Percentiles rank a stretch among this genome's conserved stretches.
Conservation (phyloP, 108 stramenopile genomes). For the Cyclostephanos invisitatus region DNA sequence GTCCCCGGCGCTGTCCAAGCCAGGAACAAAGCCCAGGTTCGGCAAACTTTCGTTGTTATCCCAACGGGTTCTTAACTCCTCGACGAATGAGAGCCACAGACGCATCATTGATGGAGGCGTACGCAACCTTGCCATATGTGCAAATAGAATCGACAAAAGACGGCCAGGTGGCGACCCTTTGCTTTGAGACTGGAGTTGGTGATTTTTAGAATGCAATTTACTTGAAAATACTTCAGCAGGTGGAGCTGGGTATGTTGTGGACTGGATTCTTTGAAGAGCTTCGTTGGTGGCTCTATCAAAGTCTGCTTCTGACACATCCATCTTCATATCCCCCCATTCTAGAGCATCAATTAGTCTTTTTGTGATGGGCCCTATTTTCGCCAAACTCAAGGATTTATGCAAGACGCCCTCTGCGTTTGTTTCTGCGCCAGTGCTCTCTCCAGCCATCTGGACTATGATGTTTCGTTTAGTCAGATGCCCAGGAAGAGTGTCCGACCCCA, state of each 20-base stretch:
- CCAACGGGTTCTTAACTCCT: constrained; percentile 76
- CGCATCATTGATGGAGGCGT: constrained; percentile 75
- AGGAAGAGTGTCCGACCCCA: constrained; percentile 66
- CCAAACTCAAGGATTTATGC: constrained; percentile 36
- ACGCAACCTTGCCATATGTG: constrained; percentile 72
- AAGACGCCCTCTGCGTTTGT: constrained; percentile 27
- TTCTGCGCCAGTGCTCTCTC: constrained; percentile 30
- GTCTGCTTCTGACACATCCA: constrained; percentile 20
- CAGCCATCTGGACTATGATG: constrained; percentile 43
- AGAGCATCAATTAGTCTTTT: constrained; percentile 69
- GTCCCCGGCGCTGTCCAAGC: constrained; percentile 52
- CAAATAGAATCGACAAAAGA: constrained; percentile 82
- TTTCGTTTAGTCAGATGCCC: constrained; percentile 65
- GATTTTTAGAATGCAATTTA: background rate
- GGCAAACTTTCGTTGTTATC: constrained; percentile 75
- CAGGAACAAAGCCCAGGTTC: constrained; percentile 68
- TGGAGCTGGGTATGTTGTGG: constrained; percentile 55
- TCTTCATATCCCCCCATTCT: constrained; percentile 69
- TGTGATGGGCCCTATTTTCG: constrained; percentile 60
- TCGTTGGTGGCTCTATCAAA: constrained; percentile 32
- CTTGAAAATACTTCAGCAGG: constrained; percentile 52
- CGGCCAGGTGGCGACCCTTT: constrained; percentile 81
- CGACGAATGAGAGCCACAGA: constrained; percentile 72
- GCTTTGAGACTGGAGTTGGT: constrained; percentile 24
- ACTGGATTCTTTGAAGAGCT: constrained; percentile 29